Base-by-base conservation (phyloP, 257 asterid species). In the Marsdenia floribunda region DNA sequence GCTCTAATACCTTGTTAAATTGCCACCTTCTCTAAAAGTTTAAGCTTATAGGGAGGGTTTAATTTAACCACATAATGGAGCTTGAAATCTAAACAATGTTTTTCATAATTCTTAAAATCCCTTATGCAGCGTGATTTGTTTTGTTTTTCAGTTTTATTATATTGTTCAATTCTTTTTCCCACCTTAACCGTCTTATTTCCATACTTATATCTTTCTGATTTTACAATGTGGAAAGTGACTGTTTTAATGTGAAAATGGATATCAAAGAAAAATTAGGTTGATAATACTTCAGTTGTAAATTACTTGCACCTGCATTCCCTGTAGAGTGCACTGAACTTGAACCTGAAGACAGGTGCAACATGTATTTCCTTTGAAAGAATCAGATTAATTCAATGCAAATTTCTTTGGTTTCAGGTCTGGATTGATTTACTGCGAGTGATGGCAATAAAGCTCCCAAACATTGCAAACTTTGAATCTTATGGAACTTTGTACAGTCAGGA, bases 371-470 rank as follows among this genome's bases (percentile, higher is more conserved):
- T 15, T 61, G 0, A 35, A 16, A 5, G 19, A 64, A 35, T 16
- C 5, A 7, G 42, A 33, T 29, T 61, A 61, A 14, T 71, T 64
- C 65, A 75, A 70, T 42, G 68, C 50, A 65, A 21, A 58, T 68
- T 74, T 73, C 74, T 72, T 79, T 72, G 52, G 26, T 80, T 80
- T 76, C 82, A 94, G 98, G 88, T 88, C 65, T 94, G 99, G 99
- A 82, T 92, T 81, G 97, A 92, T 82, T 82, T 94, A 80, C 93
- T 94, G 70, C 82, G 88, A 70, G 95, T 83, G 83, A 94, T 94
- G 97, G 97, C 90, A 74, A 70, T 89, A 88, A 92, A 89, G 88
- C 87, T 94, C 68, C 99, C 97, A 29, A 65, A 72, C 35, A 86
- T 86, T 77, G 87, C 87, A 65, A 87, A 86, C 80, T 88, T 94